phyloP scores from a whole-genome alignment of 2,329 filamentous ascomycete genomes.

The Penicillium decumbens region DNA sequence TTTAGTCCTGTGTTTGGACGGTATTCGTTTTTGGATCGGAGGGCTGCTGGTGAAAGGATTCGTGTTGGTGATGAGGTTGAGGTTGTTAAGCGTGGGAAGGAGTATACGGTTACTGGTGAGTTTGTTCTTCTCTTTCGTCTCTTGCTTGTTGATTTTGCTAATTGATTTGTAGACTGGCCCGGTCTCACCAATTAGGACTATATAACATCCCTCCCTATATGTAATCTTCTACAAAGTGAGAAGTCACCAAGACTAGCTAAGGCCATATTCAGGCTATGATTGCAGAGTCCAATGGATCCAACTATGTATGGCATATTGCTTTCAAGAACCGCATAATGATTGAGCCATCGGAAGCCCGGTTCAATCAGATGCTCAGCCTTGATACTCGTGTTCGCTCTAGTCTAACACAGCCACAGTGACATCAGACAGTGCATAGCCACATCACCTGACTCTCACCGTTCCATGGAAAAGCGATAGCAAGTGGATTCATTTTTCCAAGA shows the following conservation, averaged over 20 bases:
- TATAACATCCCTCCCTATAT: background rate
- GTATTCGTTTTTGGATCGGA: conserved; percentile 58
- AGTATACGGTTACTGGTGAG: conserved; percentile 55
- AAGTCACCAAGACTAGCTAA: too few relatives aligned
- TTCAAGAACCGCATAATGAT: too few relatives aligned
- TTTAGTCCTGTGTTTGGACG: conserved; percentile 69
- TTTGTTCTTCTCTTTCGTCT: conserved; percentile 15
- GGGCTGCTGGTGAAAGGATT: conserved; percentile 39
- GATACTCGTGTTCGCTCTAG: too few relatives aligned
- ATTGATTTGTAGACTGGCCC: conserved; percentile 33
- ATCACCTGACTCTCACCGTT: conserved; percentile 16
- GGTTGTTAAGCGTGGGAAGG: conserved; percentile 48
- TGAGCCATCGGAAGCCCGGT: too few relatives aligned
- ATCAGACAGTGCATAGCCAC: conserved; percentile 20
- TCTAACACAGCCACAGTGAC: conserved; percentile 16
- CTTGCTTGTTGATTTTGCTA: conserved; percentile 6
- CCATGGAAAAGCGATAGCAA: conserved; percentile 14
- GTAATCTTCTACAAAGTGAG: background rate
- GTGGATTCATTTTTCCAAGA: conserved; percentile 20
- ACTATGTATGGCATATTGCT: too few relatives aligned
- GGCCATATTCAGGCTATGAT: too few relatives aligned
- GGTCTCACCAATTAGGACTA: conserved; percentile 25
- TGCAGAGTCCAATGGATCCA: too few relatives aligned
- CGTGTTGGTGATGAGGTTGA: conserved; percentile 54
- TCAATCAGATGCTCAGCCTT: too few relatives aligned